Percentiles rank a stretch among this genome's conserved stretches.
Conservation (phyloP, 805 yeast genomes). For the Yueomyces sp. region DNA sequence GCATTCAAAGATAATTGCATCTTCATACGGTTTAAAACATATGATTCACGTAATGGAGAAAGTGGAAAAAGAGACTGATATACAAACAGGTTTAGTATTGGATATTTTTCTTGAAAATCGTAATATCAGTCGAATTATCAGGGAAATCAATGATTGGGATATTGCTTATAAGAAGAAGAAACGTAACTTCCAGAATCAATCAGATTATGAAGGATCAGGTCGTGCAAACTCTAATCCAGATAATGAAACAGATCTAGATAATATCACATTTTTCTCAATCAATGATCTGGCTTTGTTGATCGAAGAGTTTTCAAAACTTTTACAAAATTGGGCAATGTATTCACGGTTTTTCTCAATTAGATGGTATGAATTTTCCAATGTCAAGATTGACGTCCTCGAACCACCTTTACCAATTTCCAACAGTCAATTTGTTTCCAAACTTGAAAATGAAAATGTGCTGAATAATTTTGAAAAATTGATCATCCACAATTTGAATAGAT, state of each 20-base stretch:
- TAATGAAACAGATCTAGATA: constrained; percentile 16
- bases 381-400: constrained; percentile 2
- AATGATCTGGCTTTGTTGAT: constrained; percentile 24
- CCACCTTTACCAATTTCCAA: constrained; percentile 16
- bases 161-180: not conserved
- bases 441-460: constrained; percentile 30
- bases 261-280: constrained; percentile 8
- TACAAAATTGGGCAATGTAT: constrained; percentile 79
- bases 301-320: constrained; percentile 58
- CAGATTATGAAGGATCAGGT: not conserved
- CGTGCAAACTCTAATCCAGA: constrained; percentile 4
- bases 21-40: constrained; percentile 52
- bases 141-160: constrained; percentile 25
- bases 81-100: constrained; percentile 80
- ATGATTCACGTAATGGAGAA: constrained; percentile 55
- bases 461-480: constrained; percentile 51
- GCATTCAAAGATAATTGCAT: constrained; percentile 66
- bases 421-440: constrained; percentile 16
- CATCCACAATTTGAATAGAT: constrained; percentile 56
- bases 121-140: constrained; percentile 39
- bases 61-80: constrained; percentile 78
- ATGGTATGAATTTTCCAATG: constrained; percentile 37
- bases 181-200: not conserved
- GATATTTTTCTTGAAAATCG: constrained; percentile 77
- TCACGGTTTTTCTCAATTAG: constrained; percentile 56